These are phyloP conservation scores for Xylaria sp. DNA, from an alignment of 2,329 filamentous ascomycete genomes.

Conservation along the genomic window DNA sequence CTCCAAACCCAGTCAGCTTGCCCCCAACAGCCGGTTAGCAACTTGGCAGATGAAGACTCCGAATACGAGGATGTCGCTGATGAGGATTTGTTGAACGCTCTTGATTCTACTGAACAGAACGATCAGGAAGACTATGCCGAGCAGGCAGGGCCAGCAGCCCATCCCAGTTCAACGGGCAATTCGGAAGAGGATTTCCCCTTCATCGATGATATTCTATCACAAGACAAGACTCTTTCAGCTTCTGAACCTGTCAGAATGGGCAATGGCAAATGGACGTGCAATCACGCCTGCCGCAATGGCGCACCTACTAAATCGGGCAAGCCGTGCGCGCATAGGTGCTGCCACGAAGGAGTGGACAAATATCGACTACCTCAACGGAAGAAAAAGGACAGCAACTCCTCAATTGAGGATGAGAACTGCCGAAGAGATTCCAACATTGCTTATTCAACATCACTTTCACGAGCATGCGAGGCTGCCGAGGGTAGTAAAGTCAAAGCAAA, in stretches of 20 bases:
- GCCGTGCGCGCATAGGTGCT: slow-evolving; percentile 72
- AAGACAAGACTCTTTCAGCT: slow-evolving; percentile 18
- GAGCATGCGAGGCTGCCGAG: not conserved
- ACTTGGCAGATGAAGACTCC: slow-evolving; percentile 18
- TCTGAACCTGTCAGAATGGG: slow-evolving; percentile 54
- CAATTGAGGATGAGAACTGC: slow-evolving; percentile 17
- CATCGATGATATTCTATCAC: slow-evolving; percentile 53
- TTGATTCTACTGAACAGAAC: slow-evolving; percentile 28
- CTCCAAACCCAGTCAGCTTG: not conserved
- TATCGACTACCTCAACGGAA: slow-evolving; percentile 49
- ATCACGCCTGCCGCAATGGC: slow-evolving; percentile 62
- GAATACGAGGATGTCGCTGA: slow-evolving; percentile 44
- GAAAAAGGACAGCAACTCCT: slow-evolving; percentile 29
- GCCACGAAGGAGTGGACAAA: slow-evolving; percentile 70
- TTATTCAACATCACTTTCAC: not conserved
- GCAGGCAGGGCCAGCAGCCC: slow-evolving; percentile 24
- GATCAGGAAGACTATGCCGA: slow-evolving; percentile 20
- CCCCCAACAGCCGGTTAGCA: not conserved
- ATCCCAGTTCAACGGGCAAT: slow-evolving; percentile 13
- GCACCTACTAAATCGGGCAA: slow-evolving; percentile 42
- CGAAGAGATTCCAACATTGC: not conserved
- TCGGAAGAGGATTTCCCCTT: slow-evolving; percentile 51
- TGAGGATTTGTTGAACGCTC: slow-evolving; percentile 44
- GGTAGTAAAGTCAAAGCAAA: not conserved
- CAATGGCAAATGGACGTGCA: slow-evolving; percentile 76